Percentiles rank a stretch among this genome's conserved stretches.
Evolutionary conservation across 345 rosid genomes (phyloP).

Genomic region (Mercurialis annua): DNA sequence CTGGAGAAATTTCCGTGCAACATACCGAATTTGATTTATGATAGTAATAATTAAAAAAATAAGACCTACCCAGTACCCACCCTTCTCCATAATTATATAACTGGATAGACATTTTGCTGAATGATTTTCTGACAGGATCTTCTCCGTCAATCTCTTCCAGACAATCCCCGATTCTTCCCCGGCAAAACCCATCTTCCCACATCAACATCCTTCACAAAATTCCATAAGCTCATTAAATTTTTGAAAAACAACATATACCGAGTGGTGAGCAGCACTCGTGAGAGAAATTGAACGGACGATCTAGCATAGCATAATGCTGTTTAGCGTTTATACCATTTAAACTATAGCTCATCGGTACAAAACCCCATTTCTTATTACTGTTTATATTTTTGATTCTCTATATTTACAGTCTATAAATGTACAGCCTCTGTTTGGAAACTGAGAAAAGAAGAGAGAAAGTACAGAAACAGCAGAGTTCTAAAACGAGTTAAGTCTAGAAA

Average conservation of each 20-base stretch:
- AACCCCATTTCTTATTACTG: constrained; percentile 13
- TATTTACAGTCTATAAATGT: constrained; percentile 10
- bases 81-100: constrained; percentile 99
- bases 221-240: neutral
- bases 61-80: constrained; percentile 99
- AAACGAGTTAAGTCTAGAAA: neutral
- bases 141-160: constrained; percentile 80
- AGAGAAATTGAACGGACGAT: too few species aligned
- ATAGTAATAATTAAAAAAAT: constrained; percentile 21
- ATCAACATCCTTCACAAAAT: constrained; percentile 81
- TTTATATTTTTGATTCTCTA: neutral
- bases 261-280: too few species aligned
- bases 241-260: too few species aligned
- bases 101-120: constrained; percentile 99
- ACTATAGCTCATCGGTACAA: neutral
- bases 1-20: too few species aligned
- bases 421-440: constrained; percentile 21
- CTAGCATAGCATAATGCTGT: too few species aligned
- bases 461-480: neutral
- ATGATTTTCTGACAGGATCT: constrained; percentile 93
- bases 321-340: too few species aligned
- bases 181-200: constrained; percentile 99
- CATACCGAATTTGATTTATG: too few species aligned
- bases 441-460: constrained; percentile 10
- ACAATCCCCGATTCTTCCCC: constrained; percentile 74